Percentiles rank a stretch among this genome's conserved stretches.
These are phyloP conservation scores for Epichloe festucae DNA, from an alignment of 2,329 filamentous ascomycete species.

Conservation along the genomic window DNA sequence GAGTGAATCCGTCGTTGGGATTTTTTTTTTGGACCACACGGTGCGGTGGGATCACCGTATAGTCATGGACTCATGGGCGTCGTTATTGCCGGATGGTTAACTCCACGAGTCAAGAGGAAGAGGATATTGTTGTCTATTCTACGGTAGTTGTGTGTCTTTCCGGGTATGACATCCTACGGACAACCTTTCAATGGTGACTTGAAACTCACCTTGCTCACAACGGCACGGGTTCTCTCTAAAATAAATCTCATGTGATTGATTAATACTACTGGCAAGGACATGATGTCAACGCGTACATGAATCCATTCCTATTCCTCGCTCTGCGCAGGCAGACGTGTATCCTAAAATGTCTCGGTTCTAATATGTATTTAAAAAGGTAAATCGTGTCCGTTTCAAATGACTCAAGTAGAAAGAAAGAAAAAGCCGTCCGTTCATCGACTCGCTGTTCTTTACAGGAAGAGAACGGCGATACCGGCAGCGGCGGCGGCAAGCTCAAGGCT, in stretches of 20 bases:
- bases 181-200: too few relatives aligned
- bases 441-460: slow-evolving; percentile 11
- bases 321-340: not conserved
- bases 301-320: not conserved
- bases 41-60: not conserved
- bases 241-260: not conserved
- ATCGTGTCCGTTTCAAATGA: not conserved
- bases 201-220: too few relatives aligned
- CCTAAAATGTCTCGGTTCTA: not conserved
- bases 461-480: slow-evolving; percentile 19
- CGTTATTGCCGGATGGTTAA: too few relatives aligned
- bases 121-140: too few relatives aligned
- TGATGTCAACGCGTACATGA: not conserved
- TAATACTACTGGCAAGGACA: slow-evolving; percentile 1
- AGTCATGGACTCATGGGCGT: not conserved
- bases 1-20: too few relatives aligned
- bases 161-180: too few relatives aligned
- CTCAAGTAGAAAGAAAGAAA: not conserved
- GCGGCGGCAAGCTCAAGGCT: slow-evolving; percentile 17
- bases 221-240: not conserved
- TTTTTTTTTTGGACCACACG: not conserved
- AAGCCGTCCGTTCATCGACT: not conserved
- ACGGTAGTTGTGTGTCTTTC: too few relatives aligned
- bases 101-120: too few relatives aligned
- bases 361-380: not conserved